phyloP scores from a whole-genome alignment of 495 filamentous ascomycete genomes.

The Aspergillus carlsbadensis region DNA sequence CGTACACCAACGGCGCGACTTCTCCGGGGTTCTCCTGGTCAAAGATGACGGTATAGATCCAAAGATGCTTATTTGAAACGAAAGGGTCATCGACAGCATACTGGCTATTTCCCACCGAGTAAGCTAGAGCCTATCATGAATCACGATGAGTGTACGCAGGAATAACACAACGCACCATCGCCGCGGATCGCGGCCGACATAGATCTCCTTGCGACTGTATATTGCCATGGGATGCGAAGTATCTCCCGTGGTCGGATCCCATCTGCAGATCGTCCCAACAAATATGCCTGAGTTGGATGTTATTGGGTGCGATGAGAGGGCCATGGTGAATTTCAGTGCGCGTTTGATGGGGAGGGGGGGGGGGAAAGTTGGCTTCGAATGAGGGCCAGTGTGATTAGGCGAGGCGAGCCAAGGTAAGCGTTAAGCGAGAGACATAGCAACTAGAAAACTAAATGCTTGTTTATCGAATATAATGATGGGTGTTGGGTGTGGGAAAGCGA shows the following conservation, averaged over 20 bases:
- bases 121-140: no score
- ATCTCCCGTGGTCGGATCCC: conserved; percentile 17
- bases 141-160: no score
- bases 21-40: conserved; percentile 33
- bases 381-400: no score
- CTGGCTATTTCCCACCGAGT: no score
- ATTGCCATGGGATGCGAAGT: conserved; percentile 16
- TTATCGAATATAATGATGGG: no score
- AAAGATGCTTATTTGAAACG: conserved; percentile 59
- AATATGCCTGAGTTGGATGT: not conserved
- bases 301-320: not conserved
- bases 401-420: no score
- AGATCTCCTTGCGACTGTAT: conserved; percentile 31
- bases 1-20: conserved; percentile 55
- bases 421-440: no score
- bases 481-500: no score
- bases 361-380: no score
- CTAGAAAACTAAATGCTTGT: no score
- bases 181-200: conserved; percentile 38
- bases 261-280: conserved; percentile 29
- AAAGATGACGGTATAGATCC: conserved; percentile 60
- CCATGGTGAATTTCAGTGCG: not conserved
- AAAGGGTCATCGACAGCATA: conserved; percentile 38
- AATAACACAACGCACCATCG: conserved; percentile 32
- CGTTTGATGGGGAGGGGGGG: not conserved